A percentile compares a stretch with the other conserved stretches of the same genome.
Conservation (phyloP, 345 rosid species). For the Turritis glabra region DNA sequence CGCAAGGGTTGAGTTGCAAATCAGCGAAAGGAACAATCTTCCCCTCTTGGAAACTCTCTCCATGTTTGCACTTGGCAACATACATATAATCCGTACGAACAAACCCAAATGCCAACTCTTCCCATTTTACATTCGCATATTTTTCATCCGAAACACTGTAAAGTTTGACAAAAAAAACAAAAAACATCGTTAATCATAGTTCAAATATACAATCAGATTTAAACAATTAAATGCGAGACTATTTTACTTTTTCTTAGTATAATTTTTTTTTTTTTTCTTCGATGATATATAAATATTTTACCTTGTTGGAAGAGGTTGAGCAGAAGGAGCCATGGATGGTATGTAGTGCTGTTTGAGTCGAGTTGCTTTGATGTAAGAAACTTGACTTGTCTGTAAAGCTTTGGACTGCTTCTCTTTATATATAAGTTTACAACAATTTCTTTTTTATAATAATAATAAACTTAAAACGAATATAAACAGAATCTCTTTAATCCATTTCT, state of each 20-base stretch:
- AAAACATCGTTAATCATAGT: not conserved
- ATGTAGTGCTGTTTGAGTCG: conserved; percentile 15
- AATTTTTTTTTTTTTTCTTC: not conserved
- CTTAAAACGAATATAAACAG: not conserved
- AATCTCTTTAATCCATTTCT: not conserved
- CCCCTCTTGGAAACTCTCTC: conserved; percentile 43
- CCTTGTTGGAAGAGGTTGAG: conserved; percentile 21
- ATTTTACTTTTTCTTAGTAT: not conserved
- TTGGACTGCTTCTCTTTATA: conserved; percentile 30
- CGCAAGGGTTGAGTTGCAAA: conserved; percentile 32
- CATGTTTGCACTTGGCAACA: conserved; percentile 31
- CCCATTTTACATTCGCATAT: conserved; percentile 40
- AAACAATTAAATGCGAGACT: not conserved
- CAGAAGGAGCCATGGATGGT: conserved; percentile 38
- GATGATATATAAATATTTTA: not conserved
- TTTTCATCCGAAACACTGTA: conserved; percentile 36
- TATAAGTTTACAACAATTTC: not conserved
- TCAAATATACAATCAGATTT: conserved; percentile 3
- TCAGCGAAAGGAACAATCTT: conserved; percentile 33
- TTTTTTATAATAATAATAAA: conserved; percentile 3
- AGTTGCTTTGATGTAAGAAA: conserved; percentile 13
- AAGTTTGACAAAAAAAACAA: not conserved
- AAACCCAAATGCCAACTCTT: conserved; percentile 36
- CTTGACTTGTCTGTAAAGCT: not conserved
- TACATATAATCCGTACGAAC: conserved; percentile 31